Percentiles rank a stretch among this genome's conserved stretches.
Conservation (phyloP, 2,329 filamentous ascomycete genomes). For the Exophiala sideris region DNA sequence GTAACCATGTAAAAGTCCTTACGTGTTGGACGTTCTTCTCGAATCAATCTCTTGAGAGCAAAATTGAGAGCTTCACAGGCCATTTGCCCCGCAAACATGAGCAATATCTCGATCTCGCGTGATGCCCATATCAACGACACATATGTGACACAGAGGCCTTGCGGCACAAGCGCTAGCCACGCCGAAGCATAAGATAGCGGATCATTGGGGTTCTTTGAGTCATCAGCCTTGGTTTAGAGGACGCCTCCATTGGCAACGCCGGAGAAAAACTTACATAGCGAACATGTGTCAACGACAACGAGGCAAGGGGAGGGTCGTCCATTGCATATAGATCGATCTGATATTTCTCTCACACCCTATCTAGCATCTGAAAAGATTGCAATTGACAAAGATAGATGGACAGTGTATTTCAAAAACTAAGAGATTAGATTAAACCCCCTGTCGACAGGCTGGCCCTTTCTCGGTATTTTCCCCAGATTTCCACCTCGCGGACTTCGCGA, state of each 20-base stretch:
- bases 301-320: conserved; percentile 63
- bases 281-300: conserved; percentile 90
- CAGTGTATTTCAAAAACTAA: neutral
- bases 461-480: conserved; percentile 2
- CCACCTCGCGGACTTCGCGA: neutral
- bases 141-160: conserved; percentile 87
- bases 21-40: conserved; percentile 82
- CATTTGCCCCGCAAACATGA: conserved; percentile 91
- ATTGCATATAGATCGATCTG: neutral
- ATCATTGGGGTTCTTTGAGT: conserved; percentile 73
- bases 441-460: neutral
- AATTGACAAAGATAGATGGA: neutral
- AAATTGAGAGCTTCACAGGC: conserved; percentile 91
- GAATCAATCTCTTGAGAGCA: conserved; percentile 80
- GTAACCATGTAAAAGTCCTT: conserved; percentile 40
- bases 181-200: conserved; percentile 81
- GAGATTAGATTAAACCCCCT: neutral
- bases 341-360: no score
- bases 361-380: no score
- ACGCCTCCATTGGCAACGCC: neutral
- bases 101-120: conserved; percentile 79
- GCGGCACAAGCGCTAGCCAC: conserved; percentile 89
- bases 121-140: conserved; percentile 86
- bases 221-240: neutral
- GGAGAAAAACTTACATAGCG: conserved; percentile 68